A percentile compares a stretch with the other conserved stretches of the same genome.
Conservation (phyloP, 441 rosid genomes). For the Corymbia citriodora region DNA sequence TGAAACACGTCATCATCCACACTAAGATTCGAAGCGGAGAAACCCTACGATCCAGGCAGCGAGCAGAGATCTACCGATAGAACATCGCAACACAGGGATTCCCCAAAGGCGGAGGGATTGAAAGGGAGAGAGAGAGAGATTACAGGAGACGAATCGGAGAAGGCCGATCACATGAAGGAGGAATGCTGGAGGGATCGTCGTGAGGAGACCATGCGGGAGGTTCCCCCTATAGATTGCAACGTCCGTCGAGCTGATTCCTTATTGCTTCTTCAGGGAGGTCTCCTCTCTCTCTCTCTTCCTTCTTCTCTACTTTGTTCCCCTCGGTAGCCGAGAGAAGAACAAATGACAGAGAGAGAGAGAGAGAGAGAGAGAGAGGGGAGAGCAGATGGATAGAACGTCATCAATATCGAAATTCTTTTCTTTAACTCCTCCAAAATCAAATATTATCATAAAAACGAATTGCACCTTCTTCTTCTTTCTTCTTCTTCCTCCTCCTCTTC, state of each 20-base stretch:
- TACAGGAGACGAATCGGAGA: neutral
- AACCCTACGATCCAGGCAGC: neutral
- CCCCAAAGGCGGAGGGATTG: neutral
- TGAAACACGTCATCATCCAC: neutral
- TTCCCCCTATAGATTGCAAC: neutral
- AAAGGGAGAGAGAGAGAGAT: neutral
- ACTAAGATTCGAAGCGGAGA: neutral
- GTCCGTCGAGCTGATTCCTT: neutral
- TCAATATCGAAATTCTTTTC: neutral
- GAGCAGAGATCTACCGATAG: neutral
- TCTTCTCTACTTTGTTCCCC: neutral
- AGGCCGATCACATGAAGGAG: neutral
- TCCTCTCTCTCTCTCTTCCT: neutral
- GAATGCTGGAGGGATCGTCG: neutral
- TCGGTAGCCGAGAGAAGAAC: neutral
- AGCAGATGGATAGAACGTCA: neutral
- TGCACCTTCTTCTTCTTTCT: neutral
- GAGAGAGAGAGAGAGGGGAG: neutral
- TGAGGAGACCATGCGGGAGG: neutral
- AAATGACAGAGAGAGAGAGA: neutral
- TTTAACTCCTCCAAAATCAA: neutral
- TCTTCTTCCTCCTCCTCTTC: neutral
- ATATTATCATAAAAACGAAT: neutral
- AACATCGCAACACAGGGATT: neutral
- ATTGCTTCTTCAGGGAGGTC: neutral